A percentile compares a stretch with the other conserved stretches of the same genome.
phyloP scores from a whole-genome alignment of 495 filamentous ascomycete genomes.

The Rhypophila decipiens region DNA sequence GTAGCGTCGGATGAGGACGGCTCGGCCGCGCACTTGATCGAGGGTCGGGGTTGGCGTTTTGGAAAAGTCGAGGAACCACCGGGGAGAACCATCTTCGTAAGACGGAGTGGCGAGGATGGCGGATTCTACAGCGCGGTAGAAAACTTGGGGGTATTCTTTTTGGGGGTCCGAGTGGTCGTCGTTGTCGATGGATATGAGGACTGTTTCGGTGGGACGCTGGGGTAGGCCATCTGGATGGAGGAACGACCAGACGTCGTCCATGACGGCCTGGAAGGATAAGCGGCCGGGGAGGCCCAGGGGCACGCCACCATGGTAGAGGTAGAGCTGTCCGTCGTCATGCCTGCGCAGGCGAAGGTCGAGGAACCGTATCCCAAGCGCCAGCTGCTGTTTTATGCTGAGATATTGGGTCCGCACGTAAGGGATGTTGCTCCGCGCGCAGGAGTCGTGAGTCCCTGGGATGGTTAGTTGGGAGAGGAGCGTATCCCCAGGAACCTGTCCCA shows the following conservation, averaged over 20 bases:
- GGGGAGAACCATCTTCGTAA: conserved; percentile 43
- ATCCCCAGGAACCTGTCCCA: conserved; percentile 61
- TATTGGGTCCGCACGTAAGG: conserved; percentile 88
- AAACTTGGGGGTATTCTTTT: conserved; percentile 44
- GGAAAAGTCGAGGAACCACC: conserved; percentile 69
- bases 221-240: conserved; percentile 37
- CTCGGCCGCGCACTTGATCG: conserved; percentile 70
- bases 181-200: conserved; percentile 80
- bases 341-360: conserved; percentile 74
- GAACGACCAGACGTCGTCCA: conserved; percentile 62
- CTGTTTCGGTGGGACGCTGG: conserved; percentile 61
- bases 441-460: conserved; percentile 90
- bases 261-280: conserved; percentile 65
- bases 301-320: conserved; percentile 31
- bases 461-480: conserved; percentile 68
- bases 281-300: conserved; percentile 26
- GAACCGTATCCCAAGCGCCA: conserved; percentile 82
- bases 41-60: conserved; percentile 76
- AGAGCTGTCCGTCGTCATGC: conserved; percentile 63
- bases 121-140: conserved; percentile 17
- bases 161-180: conserved; percentile 61
- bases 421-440: conserved; percentile 60
- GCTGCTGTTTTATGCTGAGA: conserved; percentile 62
- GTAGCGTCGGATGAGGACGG: conserved; percentile 78
- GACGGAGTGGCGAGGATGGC: conserved; percentile 13